Evolutionary conservation across 2,329 filamentous ascomycete genomes (phyloP).

Genomic region (Fulvia fulva): DNA sequence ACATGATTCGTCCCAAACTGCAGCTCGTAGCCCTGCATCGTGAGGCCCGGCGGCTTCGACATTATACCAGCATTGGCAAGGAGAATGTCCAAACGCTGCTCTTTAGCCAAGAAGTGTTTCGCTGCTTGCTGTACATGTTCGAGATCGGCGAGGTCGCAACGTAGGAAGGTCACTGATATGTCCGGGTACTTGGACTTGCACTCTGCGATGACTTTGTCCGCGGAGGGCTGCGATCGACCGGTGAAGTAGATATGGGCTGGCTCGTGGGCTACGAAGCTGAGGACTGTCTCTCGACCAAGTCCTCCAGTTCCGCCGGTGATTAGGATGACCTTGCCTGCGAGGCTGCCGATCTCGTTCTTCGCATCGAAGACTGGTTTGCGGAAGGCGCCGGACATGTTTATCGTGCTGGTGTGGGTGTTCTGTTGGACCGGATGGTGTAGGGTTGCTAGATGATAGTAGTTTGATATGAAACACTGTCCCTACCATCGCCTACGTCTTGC

Average conservation of each 20-base stretch:
- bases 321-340: slow-evolving; percentile 29
- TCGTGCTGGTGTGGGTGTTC: neutral
- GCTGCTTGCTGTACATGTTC: slow-evolving; percentile 23
- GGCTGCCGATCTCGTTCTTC: slow-evolving; percentile 25
- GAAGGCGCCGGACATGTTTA: neutral
- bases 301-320: slow-evolving; percentile 25
- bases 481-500: neutral
- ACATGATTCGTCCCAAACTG: slow-evolving; percentile 36
- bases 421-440: neutral
- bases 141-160: slow-evolving; percentile 28
- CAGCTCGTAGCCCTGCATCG: slow-evolving; percentile 32
- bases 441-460: neutral
- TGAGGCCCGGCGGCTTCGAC: slow-evolving; percentile 20
- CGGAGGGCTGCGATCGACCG: slow-evolving; percentile 44
- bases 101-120: slow-evolving; percentile 14
- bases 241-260: slow-evolving; percentile 54
- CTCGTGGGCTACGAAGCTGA: slow-evolving; percentile 48
- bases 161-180: slow-evolving; percentile 39
- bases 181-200: slow-evolving; percentile 31
- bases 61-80: slow-evolving; percentile 26
- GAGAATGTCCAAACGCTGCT: slow-evolving; percentile 23
- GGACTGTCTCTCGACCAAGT: slow-evolving; percentile 33
- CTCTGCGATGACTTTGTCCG: slow-evolving; percentile 43
- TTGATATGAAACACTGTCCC: neutral
- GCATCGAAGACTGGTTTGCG: slow-evolving; percentile 21